Base-by-base conservation (phyloP, 2,329 filamentous ascomycete species). In the Trichoderma asperellum region DNA sequence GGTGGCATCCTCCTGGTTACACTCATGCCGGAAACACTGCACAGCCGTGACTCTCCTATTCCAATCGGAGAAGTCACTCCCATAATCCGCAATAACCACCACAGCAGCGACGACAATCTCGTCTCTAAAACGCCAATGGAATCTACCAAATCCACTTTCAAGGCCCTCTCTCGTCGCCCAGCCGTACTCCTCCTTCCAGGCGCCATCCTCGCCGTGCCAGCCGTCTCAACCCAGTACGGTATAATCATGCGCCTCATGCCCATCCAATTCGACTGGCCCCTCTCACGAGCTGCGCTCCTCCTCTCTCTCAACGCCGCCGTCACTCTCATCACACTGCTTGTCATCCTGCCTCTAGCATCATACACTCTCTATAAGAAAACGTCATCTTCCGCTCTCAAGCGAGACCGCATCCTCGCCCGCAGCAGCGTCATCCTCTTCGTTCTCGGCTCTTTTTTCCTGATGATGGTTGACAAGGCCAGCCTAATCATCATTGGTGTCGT, bases 241-340 rank as follows among this genome's bases (percentile, higher is more conserved):
- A 71, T 73, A n/a, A 40, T 74, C 16, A 53, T 74, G 24, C 74
- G 74, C 6, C 35, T 77, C 18, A 74, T 77, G 74, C 74, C 73
- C 7, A 60, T 76, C 34, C 73, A 72, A n/a, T 77, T 76, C 70
- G 43, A 69, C 35, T 74, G 74, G 76, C 55, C 69, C 10, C 71
- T 76, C 5, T 35, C 69, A 5, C 68, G 59, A 10, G 75, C 75
- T 5, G 59, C 71, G n/a, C 68, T 76, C 3, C 70, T 76, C 52
- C 49, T 76, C 14, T 74, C 75, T 21, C 57, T 75, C 35, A 71
- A 68, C 61, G 75, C 71, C 40, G 62, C 73, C 4, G 62, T 70
- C 47, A 75, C 73, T 7, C 69, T 77, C 32, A 8, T 73, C 21
- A 74, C 74, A 0, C 27, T 77, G 12, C 71, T 74, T 35, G 16